phyloP scores from a whole-genome alignment of 371 early-diverging fungal species.

The Mucor plumbeus region DNA sequence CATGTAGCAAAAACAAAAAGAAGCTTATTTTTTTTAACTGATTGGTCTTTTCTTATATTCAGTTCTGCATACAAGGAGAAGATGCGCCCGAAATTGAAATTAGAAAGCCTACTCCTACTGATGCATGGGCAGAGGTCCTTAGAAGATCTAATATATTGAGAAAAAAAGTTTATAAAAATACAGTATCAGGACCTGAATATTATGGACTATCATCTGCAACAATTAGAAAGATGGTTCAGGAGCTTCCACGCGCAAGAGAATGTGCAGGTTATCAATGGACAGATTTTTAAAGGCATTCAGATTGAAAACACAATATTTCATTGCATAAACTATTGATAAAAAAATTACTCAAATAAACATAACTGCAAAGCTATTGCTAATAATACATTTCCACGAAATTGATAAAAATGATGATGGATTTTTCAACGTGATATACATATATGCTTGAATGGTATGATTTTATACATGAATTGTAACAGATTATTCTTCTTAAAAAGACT shows the following conservation, averaged over 20 bases:
- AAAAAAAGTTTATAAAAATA: conserved; percentile 73
- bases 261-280: conserved; percentile 23
- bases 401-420: too few relatives aligned
- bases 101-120: conserved; percentile 81
- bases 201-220: conserved; percentile 79
- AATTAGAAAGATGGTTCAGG: conserved; percentile 22
- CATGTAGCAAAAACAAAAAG: too few relatives aligned
- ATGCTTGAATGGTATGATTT: too few relatives aligned
- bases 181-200: conserved; percentile 90
- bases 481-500: neutral
- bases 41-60: neutral
- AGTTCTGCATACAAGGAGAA: conserved; percentile 22
- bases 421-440: too few relatives aligned
- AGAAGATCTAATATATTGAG: conserved; percentile 77
- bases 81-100: conserved; percentile 67
- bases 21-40: neutral
- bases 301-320: neutral
- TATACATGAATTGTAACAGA: too few relatives aligned
- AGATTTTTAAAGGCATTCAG: neutral
- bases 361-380: too few relatives aligned
- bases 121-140: conserved; percentile 86
- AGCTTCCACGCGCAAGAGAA: conserved; percentile 22
- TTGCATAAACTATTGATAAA: neutral
- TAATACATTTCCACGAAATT: too few relatives aligned
- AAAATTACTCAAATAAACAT: too few relatives aligned